Base-by-base conservation (phyloP, 768 basidiomycete species). In the Pholiota molesta region DNA sequence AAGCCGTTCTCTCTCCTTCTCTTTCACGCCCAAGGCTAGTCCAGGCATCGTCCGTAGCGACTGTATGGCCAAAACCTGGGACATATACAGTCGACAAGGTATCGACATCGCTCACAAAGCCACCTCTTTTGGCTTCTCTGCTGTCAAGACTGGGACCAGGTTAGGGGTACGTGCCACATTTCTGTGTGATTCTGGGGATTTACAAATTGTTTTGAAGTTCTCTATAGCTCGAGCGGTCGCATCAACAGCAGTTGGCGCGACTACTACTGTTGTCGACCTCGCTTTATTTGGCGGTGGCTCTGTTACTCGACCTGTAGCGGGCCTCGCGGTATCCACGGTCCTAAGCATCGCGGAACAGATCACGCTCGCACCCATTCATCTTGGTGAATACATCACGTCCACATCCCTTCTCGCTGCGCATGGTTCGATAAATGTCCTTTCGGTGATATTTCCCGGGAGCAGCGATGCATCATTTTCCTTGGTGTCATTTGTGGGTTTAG, bases 391-490 rank as follows among this genome's bases (percentile, higher is more conserved):
- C 65, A 80, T 94, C 54, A 89, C 92, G 14, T 85, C 88, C 3
- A 89, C 90, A 5, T 89, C 89, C 5, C 78, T 94, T 40, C 76
- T 86, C 19, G 90, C 90, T 2, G 92, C 90, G 0, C 85, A 91
- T 61, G 84, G 86, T 64, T 91, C 91, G 26, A 85, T 93, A 64
- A 90, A 92, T 68, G 81, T 87, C 49, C 83, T 93, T 42, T 83
- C 88, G 10, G 79, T 83, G 42, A 86, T 92, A 65, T 90, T 91
- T 70, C 88, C 89, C 2, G 88, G 88, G 4, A 87, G 86, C 68
- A 88, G 86, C 68, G 92, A 93, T 63, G 88, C 91, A 2, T 88
- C 90, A 17, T 94, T 94, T 73, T 92, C 91, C 1, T 78, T 95
- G 7, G 87, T 85, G 9, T 87, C 90, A 10, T 93, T 94, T 73